Percentiles rank a stretch among this genome's conserved stretches.
These are phyloP conservation scores for Buxus sempervirens DNA, from an alignment of 164 flowering plant species.

Conservation along the genomic window DNA sequence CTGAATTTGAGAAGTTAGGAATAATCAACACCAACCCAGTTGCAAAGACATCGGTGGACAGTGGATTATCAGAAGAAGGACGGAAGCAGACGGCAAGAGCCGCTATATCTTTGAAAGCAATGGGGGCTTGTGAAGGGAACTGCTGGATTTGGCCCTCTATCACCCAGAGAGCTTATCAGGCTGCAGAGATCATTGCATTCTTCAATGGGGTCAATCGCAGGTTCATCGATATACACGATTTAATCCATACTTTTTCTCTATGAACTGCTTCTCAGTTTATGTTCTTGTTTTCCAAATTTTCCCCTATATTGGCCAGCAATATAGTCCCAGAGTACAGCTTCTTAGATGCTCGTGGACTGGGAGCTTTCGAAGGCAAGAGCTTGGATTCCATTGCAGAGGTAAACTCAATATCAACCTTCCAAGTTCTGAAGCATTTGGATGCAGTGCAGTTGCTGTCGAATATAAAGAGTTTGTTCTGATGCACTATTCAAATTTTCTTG, in stretches of 20 bases:
- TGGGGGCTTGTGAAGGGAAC: constrained; percentile 72
- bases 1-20: constrained; percentile 77
- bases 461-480: background rate
- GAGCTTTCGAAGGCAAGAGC: constrained; percentile 83
- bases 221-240: constrained; percentile 27
- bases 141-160: constrained; percentile 99
- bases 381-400: constrained; percentile 72
- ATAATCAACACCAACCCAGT: constrained; percentile 89
- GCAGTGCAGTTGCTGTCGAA: too few relatives aligned
- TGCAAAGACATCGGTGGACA: constrained; percentile 85
- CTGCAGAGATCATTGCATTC: constrained; percentile 86
- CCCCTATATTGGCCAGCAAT: constrained; percentile 33
- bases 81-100: constrained; percentile 66
- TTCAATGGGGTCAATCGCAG: constrained; percentile 67
- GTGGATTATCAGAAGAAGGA: constrained; percentile 74
- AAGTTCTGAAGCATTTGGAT: background rate
- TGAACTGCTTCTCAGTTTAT: background rate
- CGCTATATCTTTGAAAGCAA: constrained; percentile 62
- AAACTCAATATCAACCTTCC: constrained; percentile 14
- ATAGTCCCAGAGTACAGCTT: constrained; percentile 97
- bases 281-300: background rate
- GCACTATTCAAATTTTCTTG: background rate
- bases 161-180: constrained; percentile 93
- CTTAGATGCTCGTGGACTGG: constrained; percentile 94
- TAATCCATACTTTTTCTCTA: too few relatives aligned